Evolutionary conservation across 106 monocot genomes (phyloP).

Genomic region (Narthecium ossifragum): DNA sequence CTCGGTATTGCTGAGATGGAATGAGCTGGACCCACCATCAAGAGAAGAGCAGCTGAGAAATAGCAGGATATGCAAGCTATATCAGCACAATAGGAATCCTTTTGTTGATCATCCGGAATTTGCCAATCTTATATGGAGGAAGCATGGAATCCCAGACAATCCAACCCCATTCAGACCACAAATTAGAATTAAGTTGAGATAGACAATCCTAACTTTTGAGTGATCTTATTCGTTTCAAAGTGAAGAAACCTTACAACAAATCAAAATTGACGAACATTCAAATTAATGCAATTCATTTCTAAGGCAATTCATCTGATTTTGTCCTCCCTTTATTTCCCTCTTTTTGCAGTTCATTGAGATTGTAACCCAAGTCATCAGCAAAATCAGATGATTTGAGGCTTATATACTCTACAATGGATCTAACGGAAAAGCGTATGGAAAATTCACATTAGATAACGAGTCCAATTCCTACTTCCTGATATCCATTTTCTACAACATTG

Average conservation of each 20-base stretch:
- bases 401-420: constrained; percentile 38
- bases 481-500: no score
- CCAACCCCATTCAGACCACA: neutral
- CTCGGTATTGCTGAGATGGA: constrained; percentile 66
- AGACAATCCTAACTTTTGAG: constrained; percentile 33
- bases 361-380: constrained; percentile 4
- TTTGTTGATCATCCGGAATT: constrained; percentile 90
- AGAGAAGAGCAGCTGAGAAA: constrained; percentile 62
- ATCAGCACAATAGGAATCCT: constrained; percentile 85
- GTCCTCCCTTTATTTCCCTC: neutral
- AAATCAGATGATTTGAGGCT: constrained; percentile 12
- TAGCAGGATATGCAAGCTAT: constrained; percentile 55
- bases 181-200: constrained; percentile 37
- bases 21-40: constrained; percentile 78
- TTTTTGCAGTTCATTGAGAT: constrained; percentile 43
- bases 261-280: neutral
- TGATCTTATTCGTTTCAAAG: constrained; percentile 34
- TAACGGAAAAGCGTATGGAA: constrained; percentile 23
- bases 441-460: constrained; percentile 13
- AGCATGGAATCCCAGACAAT: neutral
- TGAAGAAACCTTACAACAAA: constrained; percentile 16
- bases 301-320: neutral
- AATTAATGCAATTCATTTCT: neutral
- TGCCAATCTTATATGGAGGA: constrained; percentile 77
- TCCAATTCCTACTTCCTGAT: no score